Evolutionary conservation across 73 alveolate genomes (phyloP).

Genomic region (Paramecium sonneborni): DNA sequence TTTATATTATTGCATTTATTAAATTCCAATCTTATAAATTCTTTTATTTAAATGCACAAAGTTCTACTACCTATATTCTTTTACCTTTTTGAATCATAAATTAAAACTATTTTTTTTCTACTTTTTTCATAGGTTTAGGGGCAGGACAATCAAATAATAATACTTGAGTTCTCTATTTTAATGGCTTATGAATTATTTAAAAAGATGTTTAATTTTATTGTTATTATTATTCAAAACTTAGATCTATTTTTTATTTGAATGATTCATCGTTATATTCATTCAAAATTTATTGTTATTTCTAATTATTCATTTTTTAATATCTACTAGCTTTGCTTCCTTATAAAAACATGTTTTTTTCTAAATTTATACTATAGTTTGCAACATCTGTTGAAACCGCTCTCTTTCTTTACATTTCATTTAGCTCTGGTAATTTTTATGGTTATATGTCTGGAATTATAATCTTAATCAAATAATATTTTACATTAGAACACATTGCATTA

Average conservation of each 20-base stretch:
- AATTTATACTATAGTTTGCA: not conserved
- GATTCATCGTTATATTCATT: not conserved
- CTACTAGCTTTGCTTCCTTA: not conserved
- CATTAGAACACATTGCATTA: not conserved
- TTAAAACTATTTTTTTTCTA: not conserved
- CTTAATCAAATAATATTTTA: not conserved
- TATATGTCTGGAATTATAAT: constrained; percentile 3
- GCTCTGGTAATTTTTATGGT: not conserved
- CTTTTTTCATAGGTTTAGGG: not conserved
- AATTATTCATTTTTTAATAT: not conserved
- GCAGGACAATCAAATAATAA: not conserved
- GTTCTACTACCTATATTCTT: constrained; percentile 6
- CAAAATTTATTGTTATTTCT: not conserved
- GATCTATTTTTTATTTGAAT: not conserved
- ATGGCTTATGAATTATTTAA: not conserved
- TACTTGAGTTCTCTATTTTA: not conserved
- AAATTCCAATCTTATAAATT: not conserved
- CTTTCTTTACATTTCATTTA: not conserved
- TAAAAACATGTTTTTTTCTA: not conserved
- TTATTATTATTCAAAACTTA: not conserved
- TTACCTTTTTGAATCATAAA: constrained; percentile 23
- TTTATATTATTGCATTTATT: constrained; percentile 1
- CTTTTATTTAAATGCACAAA: not conserved
- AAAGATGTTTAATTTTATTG: not conserved
- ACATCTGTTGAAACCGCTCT: constrained; percentile 9